phyloP scores from a whole-genome alignment of 495 filamentous ascomycete genomes.

The Neurospora africana region DNA sequence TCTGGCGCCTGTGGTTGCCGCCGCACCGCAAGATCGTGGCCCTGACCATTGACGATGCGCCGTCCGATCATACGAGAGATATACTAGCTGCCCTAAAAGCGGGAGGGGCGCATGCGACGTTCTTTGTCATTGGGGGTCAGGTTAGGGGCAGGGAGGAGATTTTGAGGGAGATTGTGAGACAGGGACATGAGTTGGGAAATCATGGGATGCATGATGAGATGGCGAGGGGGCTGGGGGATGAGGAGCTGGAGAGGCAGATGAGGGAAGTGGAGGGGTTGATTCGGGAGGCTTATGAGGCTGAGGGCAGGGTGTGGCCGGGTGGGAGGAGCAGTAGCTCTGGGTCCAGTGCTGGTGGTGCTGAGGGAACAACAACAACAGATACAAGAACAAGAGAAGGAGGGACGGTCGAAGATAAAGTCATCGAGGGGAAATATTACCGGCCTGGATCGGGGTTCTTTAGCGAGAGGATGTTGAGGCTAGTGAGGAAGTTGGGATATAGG shows the following conservation, averaged over 20 bases:
- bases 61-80: constrained; percentile 58
- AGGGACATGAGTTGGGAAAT: constrained; percentile 66
- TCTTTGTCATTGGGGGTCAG: constrained; percentile 72
- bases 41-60: constrained; percentile 77
- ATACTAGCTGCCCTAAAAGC: constrained; percentile 54
- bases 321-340: not conserved
- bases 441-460: constrained; percentile 77
- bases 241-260: constrained; percentile 35
- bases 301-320: constrained; percentile 20
- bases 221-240: constrained; percentile 35
- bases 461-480: constrained; percentile 47
- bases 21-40: constrained; percentile 53
- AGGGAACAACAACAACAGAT: constrained; percentile 16
- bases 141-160: constrained; percentile 48
- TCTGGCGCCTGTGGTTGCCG: constrained; percentile 52
- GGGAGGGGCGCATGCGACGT: constrained; percentile 55
- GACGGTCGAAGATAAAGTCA: not conserved
- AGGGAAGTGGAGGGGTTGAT: constrained; percentile 39
- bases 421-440: constrained; percentile 49
- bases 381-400: constrained; percentile 1
- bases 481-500: constrained; percentile 47
- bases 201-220: constrained; percentile 82
- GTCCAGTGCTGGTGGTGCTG: not conserved
- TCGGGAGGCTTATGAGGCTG: constrained; percentile 40
- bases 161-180: constrained; percentile 49